Base-by-base conservation (phyloP, 2,329 filamentous ascomycete species). In the Gyromitra esculenta region DNA sequence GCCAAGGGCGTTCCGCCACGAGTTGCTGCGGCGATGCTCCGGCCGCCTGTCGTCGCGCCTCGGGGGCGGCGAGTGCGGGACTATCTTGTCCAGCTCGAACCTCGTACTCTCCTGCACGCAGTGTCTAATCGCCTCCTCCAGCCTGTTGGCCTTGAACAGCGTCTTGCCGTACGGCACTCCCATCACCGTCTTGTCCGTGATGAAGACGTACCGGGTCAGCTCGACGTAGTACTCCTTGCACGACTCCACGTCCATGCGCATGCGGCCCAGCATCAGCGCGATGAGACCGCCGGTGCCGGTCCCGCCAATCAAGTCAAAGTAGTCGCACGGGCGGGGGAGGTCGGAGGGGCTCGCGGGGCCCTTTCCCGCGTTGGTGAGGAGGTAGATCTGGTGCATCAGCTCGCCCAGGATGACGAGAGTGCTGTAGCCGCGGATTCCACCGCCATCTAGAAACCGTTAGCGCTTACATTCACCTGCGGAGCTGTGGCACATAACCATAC, bases 341-440 rank as follows among this genome's bases (percentile, higher is more conserved):
- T 98, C 91, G 83, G 95, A 89, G 9, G 79, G 80, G 83, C 93
- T 89, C 82, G 91, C 91, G n/a, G 96, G 96, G 6, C 95, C 93
- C 82, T 91, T 90, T 45, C 95, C 95, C 84, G 97, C 91, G 75
- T 81, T 74, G 76, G 90, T 93, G 84, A 97, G 94, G 85, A 98
- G 94, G 83, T 96, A 98, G 11, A 93, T 94, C 78, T 93, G 89
- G 86, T 99, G 93, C 96, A 99, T 99, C 76, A 99, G 88, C 85
- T 98, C 95, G 86, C 98, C 94, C 52, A 99, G 88, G 81, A 99
- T 94, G 82, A 99, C 96, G 83, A 99, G 91, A 89, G 97, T 97
- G 72, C 95, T 97, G 86, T 97, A 99, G 69, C 96, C 96, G 81
- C 96, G 92, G 73, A 99, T 95, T 79, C 96, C 96, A 82, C 96